Percentiles rank a stretch among this genome's conserved stretches.
Conservation (phyloP, 441 rosid species). For the Adansonia madagascariensis region DNA sequence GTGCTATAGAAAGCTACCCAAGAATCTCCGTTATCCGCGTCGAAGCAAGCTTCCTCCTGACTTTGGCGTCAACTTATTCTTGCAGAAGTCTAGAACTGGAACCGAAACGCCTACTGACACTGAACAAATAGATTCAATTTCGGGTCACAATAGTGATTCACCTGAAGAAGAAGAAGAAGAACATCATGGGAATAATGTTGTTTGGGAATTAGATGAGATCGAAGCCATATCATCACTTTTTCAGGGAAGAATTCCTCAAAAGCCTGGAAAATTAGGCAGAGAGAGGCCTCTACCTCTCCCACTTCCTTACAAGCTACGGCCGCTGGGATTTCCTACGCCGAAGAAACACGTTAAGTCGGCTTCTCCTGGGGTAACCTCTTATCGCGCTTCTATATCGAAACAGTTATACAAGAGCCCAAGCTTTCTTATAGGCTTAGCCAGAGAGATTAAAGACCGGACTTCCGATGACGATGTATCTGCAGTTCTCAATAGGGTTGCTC, state of each 20-base stretch:
- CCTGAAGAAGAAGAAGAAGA: slow-evolving; percentile 27
- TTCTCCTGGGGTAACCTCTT: slow-evolving; percentile 30
- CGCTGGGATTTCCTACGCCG: slow-evolving; percentile 62
- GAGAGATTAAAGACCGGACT: slow-evolving; percentile 55
- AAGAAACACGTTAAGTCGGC: slow-evolving; percentile 44
- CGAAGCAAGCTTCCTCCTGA: slow-evolving; percentile 80
- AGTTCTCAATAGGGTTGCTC: slow-evolving; percentile 54
- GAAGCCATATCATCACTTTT: slow-evolving; percentile 86
- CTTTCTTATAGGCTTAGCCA: slow-evolving; percentile 72
- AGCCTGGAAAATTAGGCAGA: slow-evolving; percentile 54
- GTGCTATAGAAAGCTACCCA: slow-evolving; percentile 48
- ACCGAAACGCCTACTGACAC: slow-evolving; percentile 22
- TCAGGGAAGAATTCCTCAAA: slow-evolving; percentile 76
- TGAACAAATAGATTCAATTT: slow-evolving; percentile 29
- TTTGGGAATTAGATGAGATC: slow-evolving; percentile 72
- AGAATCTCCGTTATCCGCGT: slow-evolving; percentile 62
- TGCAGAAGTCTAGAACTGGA: slow-evolving; percentile 51
- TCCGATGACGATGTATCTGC: slow-evolving; percentile 55
- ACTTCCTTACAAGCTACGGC: slow-evolving; percentile 76
- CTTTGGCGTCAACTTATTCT: slow-evolving; percentile 77
- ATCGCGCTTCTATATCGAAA: slow-evolving; percentile 46
- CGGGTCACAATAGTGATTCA: slow-evolving; percentile 20
- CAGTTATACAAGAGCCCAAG: slow-evolving; percentile 58
- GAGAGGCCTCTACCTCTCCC: slow-evolving; percentile 83
- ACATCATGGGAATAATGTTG: not conserved